These are phyloP conservation scores for Fusarium sublunatum DNA, from an alignment of 2,329 filamentous ascomycete species.

Conservation along the genomic window DNA sequence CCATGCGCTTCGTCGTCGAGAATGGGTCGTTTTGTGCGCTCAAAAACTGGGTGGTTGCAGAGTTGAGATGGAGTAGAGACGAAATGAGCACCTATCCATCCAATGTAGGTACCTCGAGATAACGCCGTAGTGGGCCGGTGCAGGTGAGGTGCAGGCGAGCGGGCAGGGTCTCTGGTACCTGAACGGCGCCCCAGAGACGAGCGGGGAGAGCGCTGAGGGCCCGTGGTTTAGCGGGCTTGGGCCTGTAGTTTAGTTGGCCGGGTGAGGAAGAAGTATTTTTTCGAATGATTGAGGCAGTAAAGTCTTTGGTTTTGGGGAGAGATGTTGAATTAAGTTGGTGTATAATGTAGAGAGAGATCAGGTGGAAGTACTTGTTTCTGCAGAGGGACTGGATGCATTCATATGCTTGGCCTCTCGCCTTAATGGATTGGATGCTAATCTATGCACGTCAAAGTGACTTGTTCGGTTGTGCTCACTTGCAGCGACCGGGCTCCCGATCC, in stretches of 20 bases:
- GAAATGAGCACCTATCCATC: constrained; percentile 47
- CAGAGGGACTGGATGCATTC: background rate
- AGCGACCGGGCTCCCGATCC: constrained; percentile 20
- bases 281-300: background rate
- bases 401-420: too few species aligned
- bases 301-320: background rate
- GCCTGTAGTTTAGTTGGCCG: constrained; percentile 24
- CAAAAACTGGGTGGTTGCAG: constrained; percentile 44
- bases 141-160: constrained; percentile 36
- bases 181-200: constrained; percentile 26
- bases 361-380: background rate
- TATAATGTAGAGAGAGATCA: constrained; percentile 9
- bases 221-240: constrained; percentile 34
- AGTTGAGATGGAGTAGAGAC: constrained; percentile 46
- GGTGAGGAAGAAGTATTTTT: constrained; percentile 12
- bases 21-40: constrained; percentile 43
- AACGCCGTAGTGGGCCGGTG: constrained; percentile 31
- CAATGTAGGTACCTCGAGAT: constrained; percentile 43
- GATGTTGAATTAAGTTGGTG: constrained; percentile 19
- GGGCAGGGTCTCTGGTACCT: constrained; percentile 37
- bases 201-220: constrained; percentile 32
- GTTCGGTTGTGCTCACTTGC: constrained; percentile 40
- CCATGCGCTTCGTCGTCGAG: constrained; percentile 42
- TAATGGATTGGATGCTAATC: background rate
- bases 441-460: constrained; percentile 42